Evolutionary conservation across 139 green algal species (phyloP).

Genomic region (Chlorella sp.): DNA sequence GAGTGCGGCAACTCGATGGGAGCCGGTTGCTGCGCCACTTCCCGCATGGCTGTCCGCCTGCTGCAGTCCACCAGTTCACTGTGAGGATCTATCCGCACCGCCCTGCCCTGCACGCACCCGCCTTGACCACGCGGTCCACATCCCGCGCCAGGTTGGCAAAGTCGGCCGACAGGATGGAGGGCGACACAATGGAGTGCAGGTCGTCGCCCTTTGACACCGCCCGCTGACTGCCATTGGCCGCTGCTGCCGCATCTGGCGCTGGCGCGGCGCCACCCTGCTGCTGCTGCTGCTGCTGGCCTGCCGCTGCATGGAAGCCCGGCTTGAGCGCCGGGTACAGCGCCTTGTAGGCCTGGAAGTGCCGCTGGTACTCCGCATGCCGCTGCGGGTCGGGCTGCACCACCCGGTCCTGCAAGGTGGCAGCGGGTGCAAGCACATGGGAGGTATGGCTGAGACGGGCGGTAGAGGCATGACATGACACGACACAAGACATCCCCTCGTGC

Average conservation of each 20-base stretch:
- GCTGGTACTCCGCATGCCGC: constrained; percentile 56
- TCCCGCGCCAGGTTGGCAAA: constrained; percentile 86
- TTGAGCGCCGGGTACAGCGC: constrained; percentile 72
- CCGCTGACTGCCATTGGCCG: neutral
- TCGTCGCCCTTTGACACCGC: neutral
- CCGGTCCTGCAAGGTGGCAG: constrained; percentile 7
- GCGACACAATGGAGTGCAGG: constrained; percentile 68
- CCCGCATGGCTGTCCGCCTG: no score
- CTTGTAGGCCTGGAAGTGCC: constrained; percentile 59
- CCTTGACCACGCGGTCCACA: constrained; percentile 68
- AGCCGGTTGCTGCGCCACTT: no score
- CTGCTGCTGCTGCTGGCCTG: constrained; percentile 16
- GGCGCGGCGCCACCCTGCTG: neutral
- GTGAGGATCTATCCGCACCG: no score
- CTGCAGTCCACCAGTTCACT: no score
- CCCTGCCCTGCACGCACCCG: constrained; percentile 73
- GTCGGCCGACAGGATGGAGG: constrained; percentile 89
- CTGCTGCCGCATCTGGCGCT: neutral
- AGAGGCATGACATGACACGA: neutral
- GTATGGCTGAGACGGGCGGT: no score
- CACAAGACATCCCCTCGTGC: no score
- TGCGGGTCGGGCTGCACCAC: constrained; percentile 60
- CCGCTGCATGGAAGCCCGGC: constrained; percentile 40
- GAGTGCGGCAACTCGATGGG: no score
- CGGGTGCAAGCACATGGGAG: no score